Evolutionary conservation across 225 moss, liverwort and hornwort genomes (phyloP).

Genomic region (Polytrichum commune): DNA sequence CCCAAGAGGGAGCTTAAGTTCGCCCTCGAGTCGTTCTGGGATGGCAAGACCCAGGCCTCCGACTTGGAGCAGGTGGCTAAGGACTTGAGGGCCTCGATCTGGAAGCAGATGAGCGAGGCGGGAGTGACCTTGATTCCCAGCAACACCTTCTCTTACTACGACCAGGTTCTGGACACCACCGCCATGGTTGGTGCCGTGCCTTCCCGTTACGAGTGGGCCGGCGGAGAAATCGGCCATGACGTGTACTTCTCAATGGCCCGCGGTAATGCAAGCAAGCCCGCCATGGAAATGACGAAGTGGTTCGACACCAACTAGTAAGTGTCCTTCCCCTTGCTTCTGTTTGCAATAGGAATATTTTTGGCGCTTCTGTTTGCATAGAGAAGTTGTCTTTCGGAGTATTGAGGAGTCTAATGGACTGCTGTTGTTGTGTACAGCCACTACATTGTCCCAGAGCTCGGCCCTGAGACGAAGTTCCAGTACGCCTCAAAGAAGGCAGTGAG

Average conservation of each 20-base stretch:
- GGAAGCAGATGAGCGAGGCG: slow-evolving; percentile 57
- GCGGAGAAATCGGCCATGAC: slow-evolving; percentile 44
- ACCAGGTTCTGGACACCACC: slow-evolving; percentile 63
- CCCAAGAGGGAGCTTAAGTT: slow-evolving; percentile 79
- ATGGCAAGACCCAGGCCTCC: slow-evolving; percentile 56
- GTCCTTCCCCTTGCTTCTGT: neutral
- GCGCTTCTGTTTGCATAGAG: no score
- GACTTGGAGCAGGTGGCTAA: slow-evolving; percentile 56
- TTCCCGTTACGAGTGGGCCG: slow-evolving; percentile 49
- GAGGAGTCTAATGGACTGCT: neutral
- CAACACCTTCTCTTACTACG: slow-evolving; percentile 68
- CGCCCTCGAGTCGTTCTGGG: slow-evolving; percentile 69
- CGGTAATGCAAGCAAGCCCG: slow-evolving; percentile 55
- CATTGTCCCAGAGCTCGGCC: slow-evolving; percentile 67
- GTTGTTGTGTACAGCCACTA: slow-evolving; percentile 37
- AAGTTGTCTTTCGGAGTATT: no score
- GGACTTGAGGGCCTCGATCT: slow-evolving; percentile 55
- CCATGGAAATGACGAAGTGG: slow-evolving; percentile 82
- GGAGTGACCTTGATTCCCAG: slow-evolving; percentile 53
- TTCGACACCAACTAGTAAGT: slow-evolving; percentile 78
- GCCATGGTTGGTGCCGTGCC: slow-evolving; percentile 63
- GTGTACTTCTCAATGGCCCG: slow-evolving; percentile 73
- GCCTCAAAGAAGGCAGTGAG: slow-evolving; percentile 56
- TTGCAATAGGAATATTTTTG: no score
- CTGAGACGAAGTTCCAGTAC: slow-evolving; percentile 56